phyloP scores from a whole-genome alignment of 2,329 filamentous ascomycete genomes.

The Scopulariopsis brevicaulis region DNA sequence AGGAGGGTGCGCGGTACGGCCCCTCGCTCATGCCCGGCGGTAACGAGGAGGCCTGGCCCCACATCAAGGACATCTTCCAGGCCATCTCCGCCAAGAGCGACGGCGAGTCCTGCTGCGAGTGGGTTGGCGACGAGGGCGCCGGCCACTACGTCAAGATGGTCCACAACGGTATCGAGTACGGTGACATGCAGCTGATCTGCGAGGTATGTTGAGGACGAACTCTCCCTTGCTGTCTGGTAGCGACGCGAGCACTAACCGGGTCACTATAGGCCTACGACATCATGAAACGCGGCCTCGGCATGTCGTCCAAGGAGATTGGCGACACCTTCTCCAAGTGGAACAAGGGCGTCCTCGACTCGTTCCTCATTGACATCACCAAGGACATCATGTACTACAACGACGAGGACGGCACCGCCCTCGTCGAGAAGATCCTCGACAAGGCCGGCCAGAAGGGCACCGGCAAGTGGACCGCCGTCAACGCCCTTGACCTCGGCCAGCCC shows the following conservation, averaged over 20 bases:
- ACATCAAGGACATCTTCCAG: conserved; percentile 99
- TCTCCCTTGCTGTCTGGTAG: background rate
- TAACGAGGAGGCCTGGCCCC: conserved; percentile 94
- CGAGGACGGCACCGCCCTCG: conserved; percentile 77
- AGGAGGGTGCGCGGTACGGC: conserved; percentile 96
- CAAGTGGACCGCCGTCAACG: conserved; percentile 99
- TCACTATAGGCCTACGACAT: conserved; percentile 82
- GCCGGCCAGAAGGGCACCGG: conserved; percentile 99
- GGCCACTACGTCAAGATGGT: conserved; percentile 99
- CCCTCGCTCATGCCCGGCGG: conserved; percentile 98
- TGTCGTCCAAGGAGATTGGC: conserved; percentile 88
- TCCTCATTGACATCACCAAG: conserved; percentile 97
- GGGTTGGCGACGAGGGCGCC: conserved; percentile 98
- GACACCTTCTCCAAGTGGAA: conserved; percentile 95
- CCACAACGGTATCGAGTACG: conserved; percentile 99
- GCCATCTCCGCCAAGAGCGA: conserved; percentile 96
- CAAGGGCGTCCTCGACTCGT: conserved; percentile 95
- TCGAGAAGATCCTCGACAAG: conserved; percentile 98
- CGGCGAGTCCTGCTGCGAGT: conserved; percentile 95
- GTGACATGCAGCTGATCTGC: conserved; percentile 99
- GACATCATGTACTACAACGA: conserved; percentile 99
- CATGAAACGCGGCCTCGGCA: conserved; percentile 92
- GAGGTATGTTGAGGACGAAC: conserved; percentile 53
- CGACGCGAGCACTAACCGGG: conserved; percentile 10
- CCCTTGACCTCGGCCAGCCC: conserved; percentile 95